Evolutionary conservation across 2,329 filamentous ascomycete species (phyloP).

Genomic region (Colletotrichum sp.): DNA sequence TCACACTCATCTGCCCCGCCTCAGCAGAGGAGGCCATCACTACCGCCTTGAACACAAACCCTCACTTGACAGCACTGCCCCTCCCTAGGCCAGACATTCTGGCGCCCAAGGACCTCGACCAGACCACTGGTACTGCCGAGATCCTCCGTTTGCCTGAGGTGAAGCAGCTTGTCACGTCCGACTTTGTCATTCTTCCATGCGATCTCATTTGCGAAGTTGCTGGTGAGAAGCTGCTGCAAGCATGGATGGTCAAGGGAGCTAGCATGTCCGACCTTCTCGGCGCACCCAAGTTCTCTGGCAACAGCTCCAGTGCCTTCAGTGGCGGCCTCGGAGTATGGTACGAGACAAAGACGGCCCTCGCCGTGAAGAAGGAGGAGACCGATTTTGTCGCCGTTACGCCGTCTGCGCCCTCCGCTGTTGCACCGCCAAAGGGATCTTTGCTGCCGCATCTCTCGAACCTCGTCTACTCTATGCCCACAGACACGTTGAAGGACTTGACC

Average conservation of each 20-base stretch:
- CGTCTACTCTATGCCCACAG: conserved; percentile 86
- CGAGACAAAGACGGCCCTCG: conserved; percentile 76
- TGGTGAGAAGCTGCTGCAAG: conserved; percentile 81
- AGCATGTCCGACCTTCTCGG: conserved; percentile 69
- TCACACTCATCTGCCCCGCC: conserved; percentile 67
- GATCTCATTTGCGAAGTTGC: conserved; percentile 91
- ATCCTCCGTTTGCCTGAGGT: conserved; percentile 86
- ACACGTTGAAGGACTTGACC: conserved; percentile 83
- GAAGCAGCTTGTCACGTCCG: conserved; percentile 75
- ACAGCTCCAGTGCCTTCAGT: conserved; percentile 53
- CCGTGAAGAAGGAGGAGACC: conserved; percentile 88
- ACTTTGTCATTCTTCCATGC: conserved; percentile 92
- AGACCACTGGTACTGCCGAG: conserved; percentile 88
- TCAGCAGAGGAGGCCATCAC: conserved; percentile 71
- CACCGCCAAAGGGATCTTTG: conserved; percentile 61
- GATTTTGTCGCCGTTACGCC: conserved; percentile 87
- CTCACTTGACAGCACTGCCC: conserved; percentile 76
- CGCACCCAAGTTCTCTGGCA: conserved; percentile 44
- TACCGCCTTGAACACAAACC: conserved; percentile 76
- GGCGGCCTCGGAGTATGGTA: conserved; percentile 93
- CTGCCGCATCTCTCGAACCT: conserved; percentile 75
- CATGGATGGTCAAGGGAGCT: conserved; percentile 88
- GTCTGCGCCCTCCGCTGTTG: conserved; percentile 57
- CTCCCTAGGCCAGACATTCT: conserved; percentile 77
- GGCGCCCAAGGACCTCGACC: conserved; percentile 75